These are phyloP conservation scores for Metahyphopichia silvanorum DNA, from an alignment of 805 yeast species.

Conservation along the genomic window DNA sequence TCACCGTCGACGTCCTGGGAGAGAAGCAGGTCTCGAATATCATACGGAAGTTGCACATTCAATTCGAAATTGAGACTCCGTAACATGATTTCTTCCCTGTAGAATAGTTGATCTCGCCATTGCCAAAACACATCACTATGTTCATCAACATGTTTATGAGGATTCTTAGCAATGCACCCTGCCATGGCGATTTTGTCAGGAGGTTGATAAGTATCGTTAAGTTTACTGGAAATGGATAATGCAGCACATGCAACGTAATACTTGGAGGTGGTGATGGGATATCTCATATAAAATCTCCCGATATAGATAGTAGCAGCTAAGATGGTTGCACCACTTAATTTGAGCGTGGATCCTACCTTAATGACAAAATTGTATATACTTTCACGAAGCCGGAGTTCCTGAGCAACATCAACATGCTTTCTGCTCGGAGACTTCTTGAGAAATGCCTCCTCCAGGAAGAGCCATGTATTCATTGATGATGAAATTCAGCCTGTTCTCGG, in stretches of 20 bases:
- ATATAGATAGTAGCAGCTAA: conserved; percentile 39
- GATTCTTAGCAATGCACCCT: conserved; percentile 33
- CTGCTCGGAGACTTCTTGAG: conserved; percentile 31
- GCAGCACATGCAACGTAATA: conserved; percentile 45
- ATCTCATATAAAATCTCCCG: conserved; percentile 38
- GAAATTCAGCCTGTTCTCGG: too few species aligned
- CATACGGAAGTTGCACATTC: conserved; percentile 37
- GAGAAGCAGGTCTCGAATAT: conserved; percentile 22
- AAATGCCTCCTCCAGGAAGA: conserved; percentile 33
- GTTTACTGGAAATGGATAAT: conserved; percentile 39
- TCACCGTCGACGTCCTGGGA: conserved; percentile 2
- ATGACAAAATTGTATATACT: conserved; percentile 37
- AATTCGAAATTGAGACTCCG: conserved; percentile 38
- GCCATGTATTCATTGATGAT: conserved; percentile 36
- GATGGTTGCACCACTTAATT: conserved; percentile 40
- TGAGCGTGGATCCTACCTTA: conserved; percentile 31
- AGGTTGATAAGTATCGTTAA: conserved; percentile 39
- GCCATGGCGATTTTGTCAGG: conserved; percentile 41
- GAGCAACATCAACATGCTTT: conserved; percentile 26
- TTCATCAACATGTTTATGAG: conserved; percentile 31
- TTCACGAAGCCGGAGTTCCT: conserved; percentile 36
- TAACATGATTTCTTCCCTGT: conserved; percentile 39
- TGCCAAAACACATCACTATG: conserved; percentile 41
- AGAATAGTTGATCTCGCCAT: conserved; percentile 43
- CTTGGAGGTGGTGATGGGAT: conserved; percentile 41